A percentile compares a stretch with the other conserved stretches of the same genome.
These are phyloP conservation scores for Salix udensis DNA, from an alignment of 345 rosid genomes.

Conservation along the genomic window DNA sequence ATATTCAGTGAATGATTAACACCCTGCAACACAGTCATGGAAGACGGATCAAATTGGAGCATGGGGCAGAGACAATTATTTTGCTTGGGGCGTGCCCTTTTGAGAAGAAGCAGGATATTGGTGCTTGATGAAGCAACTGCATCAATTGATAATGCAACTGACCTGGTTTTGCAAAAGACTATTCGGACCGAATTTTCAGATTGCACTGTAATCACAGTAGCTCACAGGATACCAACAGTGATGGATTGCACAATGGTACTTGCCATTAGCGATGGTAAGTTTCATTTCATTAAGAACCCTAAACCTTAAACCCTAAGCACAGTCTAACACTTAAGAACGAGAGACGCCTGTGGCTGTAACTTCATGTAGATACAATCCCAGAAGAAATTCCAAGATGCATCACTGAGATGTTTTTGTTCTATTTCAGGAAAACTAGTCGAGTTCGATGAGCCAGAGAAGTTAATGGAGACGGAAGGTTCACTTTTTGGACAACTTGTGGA, in stretches of 20 bases:
- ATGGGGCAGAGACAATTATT: slow-evolving; percentile 92
- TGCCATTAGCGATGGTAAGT: slow-evolving; percentile 76
- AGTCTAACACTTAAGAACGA: not conserved
- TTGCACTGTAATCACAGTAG: slow-evolving; percentile 84
- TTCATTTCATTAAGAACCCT: not conserved
- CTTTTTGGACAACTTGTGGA: slow-evolving; percentile 76
- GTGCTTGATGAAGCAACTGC: slow-evolving; percentile 98
- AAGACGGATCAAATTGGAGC: slow-evolving; percentile 96
- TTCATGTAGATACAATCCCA: not conserved
- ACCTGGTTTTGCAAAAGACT: slow-evolving; percentile 75
- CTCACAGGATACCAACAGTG: slow-evolving; percentile 91
- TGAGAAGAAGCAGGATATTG: slow-evolving; percentile 74
- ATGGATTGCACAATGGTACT: slow-evolving; percentile 98
- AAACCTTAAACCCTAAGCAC: too few species aligned
- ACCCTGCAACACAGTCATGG: slow-evolving; percentile 47
- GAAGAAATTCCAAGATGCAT: not conserved
- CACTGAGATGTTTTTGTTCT: not conserved
- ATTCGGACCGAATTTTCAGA: slow-evolving; percentile 71
- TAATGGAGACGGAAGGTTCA: slow-evolving; percentile 63
- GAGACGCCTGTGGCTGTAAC: not conserved
- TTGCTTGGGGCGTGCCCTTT: slow-evolving; percentile 85
- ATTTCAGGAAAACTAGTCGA: slow-evolving; percentile 66
- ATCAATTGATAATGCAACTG: slow-evolving; percentile 89
- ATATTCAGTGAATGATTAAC: not conserved
- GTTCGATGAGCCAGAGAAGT: slow-evolving; percentile 67